Evolutionary conservation across 208 protist genomes (phyloP).

Genomic region (Angomonas ambiguus): DNA sequence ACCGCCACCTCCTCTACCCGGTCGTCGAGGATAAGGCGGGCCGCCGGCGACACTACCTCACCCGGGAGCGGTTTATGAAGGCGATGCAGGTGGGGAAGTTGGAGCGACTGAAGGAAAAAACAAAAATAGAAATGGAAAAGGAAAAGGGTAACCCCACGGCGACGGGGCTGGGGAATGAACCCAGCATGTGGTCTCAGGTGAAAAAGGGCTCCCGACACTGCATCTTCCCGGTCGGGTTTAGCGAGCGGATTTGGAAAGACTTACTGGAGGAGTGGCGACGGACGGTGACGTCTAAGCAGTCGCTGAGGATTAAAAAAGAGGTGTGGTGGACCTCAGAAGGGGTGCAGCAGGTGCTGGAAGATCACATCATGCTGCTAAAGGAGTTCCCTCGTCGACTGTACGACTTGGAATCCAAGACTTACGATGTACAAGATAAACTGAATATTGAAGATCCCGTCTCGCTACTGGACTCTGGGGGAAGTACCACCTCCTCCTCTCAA

Average conservation of each 20-base stretch:
- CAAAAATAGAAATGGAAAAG: background rate
- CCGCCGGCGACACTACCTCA: constrained; percentile 11
- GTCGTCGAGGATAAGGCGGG: constrained; percentile 11
- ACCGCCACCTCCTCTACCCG: constrained; percentile 18
- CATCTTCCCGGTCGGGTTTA: background rate
- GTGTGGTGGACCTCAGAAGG: constrained; percentile 25
- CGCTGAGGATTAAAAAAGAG: constrained; percentile 15
- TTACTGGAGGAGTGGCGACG: constrained; percentile 25
- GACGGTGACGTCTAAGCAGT: constrained; percentile 11
- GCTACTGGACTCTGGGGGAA: background rate
- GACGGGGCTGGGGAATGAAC: no score
- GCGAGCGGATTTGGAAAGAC: constrained; percentile 16
- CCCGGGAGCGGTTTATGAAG: constrained; percentile 13
- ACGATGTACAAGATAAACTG: constrained; percentile 16
- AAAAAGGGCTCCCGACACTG: background rate
- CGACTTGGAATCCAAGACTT: constrained; percentile 23
- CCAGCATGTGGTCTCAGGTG: background rate
- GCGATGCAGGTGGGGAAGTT: constrained; percentile 4
- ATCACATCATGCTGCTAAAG: constrained; percentile 20
- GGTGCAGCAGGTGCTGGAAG: constrained; percentile 25
- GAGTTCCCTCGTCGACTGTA: constrained; percentile 27
- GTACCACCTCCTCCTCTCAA: background rate
- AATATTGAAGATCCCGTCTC: constrained; percentile 10
- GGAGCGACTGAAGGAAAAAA: background rate
- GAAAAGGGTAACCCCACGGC: background rate